Evolutionary conservation across 2,329 filamentous ascomycete genomes (phyloP).

Genomic region (Pezicula rhizophila): DNA sequence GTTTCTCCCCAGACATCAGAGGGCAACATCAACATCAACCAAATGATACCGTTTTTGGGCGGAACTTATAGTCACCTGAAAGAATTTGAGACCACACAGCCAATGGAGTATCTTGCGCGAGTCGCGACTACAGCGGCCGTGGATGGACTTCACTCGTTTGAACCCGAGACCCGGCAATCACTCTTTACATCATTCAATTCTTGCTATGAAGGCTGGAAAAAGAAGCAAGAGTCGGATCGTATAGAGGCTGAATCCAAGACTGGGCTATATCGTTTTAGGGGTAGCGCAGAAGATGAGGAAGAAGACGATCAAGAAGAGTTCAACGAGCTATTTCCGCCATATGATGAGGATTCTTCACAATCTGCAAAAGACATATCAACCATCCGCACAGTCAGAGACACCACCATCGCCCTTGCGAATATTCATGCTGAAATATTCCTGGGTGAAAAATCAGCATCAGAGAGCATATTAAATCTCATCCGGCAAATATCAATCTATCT

Average conservation of each 20-base stretch:
- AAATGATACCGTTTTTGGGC: slow-evolving; percentile 51
- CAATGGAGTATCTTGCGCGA: slow-evolving; percentile 46
- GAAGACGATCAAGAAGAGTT: slow-evolving; percentile 70
- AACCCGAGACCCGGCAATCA: slow-evolving; percentile 39
- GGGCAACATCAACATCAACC: slow-evolving; percentile 29
- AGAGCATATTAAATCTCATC: slow-evolving; percentile 22
- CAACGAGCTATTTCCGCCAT: slow-evolving; percentile 74
- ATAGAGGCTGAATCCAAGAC: slow-evolving; percentile 66
- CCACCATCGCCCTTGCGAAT: slow-evolving; percentile 51
- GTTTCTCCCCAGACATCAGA: slow-evolving; percentile 4
- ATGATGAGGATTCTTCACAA: slow-evolving; percentile 41
- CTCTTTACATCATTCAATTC: slow-evolving; percentile 63
- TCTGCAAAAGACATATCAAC: slow-evolving; percentile 10
- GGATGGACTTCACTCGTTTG: slow-evolving; percentile 39
- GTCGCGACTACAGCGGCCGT: slow-evolving; percentile 39
- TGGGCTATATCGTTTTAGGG: slow-evolving; percentile 79
- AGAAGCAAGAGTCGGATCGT: slow-evolving; percentile 69
- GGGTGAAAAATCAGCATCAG: slow-evolving; percentile 9
- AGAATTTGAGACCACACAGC: slow-evolving; percentile 12
- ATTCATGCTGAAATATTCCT: slow-evolving; percentile 45
- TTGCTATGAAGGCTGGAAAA: slow-evolving; percentile 77
- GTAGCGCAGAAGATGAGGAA: slow-evolving; percentile 70
- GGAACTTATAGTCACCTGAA: slow-evolving; percentile 23
- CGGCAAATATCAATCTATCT: slow-evolving; percentile 20
- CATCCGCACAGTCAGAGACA: slow-evolving; percentile 17